These are phyloP conservation scores for Fusarium pseudocircinatum DNA, from an alignment of 2,329 filamentous ascomycete species.

Conservation along the genomic window DNA sequence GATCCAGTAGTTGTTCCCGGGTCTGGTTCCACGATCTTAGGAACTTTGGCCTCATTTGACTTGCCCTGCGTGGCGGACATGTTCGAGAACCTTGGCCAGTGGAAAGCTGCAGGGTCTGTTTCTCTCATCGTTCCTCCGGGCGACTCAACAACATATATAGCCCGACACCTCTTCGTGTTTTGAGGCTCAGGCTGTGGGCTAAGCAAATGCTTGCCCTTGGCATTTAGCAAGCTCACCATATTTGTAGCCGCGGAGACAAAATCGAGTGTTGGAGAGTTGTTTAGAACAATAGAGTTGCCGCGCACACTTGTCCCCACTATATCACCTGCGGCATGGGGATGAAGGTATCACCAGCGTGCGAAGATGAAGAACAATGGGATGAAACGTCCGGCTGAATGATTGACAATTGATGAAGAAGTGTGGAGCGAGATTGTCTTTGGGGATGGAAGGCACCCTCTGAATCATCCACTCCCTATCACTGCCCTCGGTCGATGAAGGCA, in stretches of 20 bases:
- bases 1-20: too few species aligned
- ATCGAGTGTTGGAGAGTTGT: neutral
- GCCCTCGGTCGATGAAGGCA: neutral
- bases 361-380: neutral
- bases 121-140: conserved; percentile 31
- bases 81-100: neutral
- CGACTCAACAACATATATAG: conserved; percentile 18
- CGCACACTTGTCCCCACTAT: neutral
- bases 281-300: neutral
- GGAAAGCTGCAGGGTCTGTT: neutral
- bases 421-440: neutral
- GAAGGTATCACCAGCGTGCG: neutral
- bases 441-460: neutral
- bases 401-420: neutral
- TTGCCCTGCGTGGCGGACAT: neutral
- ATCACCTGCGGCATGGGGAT: neutral
- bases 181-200: conserved; percentile 13
- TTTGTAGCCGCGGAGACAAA: neutral
- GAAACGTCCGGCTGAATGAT: neutral
- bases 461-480: neutral
- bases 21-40: neutral
- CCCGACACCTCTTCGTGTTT: conserved; percentile 14
- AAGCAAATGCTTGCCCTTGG: conserved; percentile 18
- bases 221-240: conserved; percentile 3
- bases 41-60: neutral